These are phyloP conservation scores for Termitomyces heimii DNA, from an alignment of 768 basidiomycete genomes.

Conservation along the genomic window DNA sequence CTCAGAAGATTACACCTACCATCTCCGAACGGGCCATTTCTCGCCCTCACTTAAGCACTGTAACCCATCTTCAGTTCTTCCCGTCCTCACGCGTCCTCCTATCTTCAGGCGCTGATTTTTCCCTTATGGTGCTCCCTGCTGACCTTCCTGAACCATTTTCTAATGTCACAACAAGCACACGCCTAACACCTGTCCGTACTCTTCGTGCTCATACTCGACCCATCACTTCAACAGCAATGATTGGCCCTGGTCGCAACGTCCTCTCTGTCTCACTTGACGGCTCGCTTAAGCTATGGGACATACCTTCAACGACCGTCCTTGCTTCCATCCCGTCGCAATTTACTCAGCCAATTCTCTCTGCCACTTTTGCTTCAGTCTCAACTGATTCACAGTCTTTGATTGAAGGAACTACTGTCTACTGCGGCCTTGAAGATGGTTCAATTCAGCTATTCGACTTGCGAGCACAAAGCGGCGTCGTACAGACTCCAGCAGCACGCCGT, in stretches of 20 bases:
- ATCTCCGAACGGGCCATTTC: slow-evolving; percentile 26
- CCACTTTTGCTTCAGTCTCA: slow-evolving; percentile 32
- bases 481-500: slow-evolving; percentile 16
- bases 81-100: slow-evolving; percentile 70
- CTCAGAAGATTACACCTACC: slow-evolving; percentile 18
- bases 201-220: slow-evolving; percentile 62
- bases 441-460: slow-evolving; percentile 55
- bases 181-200: slow-evolving; percentile 50
- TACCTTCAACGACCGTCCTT: slow-evolving; percentile 46
- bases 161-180: slow-evolving; percentile 17
- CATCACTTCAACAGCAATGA: slow-evolving; percentile 58
- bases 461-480: slow-evolving; percentile 24
- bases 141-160: slow-evolving; percentile 27
- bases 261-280: slow-evolving; percentile 65
- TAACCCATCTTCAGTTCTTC: slow-evolving; percentile 58
- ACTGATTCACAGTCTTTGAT: slow-evolving; percentile 17
- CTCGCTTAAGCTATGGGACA: slow-evolving; percentile 69
- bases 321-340: slow-evolving; percentile 35
- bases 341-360: slow-evolving; percentile 33
- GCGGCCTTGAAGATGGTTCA: slow-evolving; percentile 48
- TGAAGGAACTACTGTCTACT: slow-evolving; percentile 39
- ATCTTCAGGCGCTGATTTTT: slow-evolving; percentile 63
- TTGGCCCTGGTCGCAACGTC: slow-evolving; percentile 61
- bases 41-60: slow-evolving; percentile 44
- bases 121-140: slow-evolving; percentile 60